Conservation (phyloP, 768 basidiomycete genomes). For the Serendipita sp. region DNA sequence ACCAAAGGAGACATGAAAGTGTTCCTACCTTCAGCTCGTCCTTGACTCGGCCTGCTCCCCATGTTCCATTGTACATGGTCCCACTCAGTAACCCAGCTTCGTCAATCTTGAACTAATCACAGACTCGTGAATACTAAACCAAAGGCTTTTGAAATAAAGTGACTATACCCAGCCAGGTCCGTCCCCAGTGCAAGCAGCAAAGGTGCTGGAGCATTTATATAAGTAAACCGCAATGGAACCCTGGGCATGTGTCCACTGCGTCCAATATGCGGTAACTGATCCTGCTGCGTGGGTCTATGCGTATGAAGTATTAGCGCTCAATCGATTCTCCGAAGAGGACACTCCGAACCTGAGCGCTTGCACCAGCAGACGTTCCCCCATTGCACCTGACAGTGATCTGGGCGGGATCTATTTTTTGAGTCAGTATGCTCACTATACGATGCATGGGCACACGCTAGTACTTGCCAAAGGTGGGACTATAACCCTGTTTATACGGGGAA, state of each 20-base stretch:
- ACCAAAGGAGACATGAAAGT: too few relatives aligned
- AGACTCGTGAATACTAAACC: not conserved
- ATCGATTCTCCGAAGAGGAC: too few relatives aligned
- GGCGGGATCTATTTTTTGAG: not conserved
- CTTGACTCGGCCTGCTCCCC: slow-evolving; percentile 11
- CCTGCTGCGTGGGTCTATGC: slow-evolving; percentile 1
- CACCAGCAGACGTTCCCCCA: slow-evolving; percentile 7
- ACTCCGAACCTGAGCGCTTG: not conserved
- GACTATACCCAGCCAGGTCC: not conserved
- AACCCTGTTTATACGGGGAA: not conserved
- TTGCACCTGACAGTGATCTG: slow-evolving; percentile 7
- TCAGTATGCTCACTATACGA: too few relatives aligned
- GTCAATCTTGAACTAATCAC: slow-evolving; percentile 9
- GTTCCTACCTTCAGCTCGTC: not conserved
- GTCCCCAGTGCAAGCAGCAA: not conserved
- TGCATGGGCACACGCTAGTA: not conserved
- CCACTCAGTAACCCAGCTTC: slow-evolving; percentile 9
- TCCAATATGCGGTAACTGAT: slow-evolving; percentile 7
- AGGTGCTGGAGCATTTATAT: not conserved
- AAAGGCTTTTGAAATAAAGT: not conserved
- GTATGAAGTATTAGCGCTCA: too few relatives aligned
- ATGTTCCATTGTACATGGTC: slow-evolving; percentile 10
- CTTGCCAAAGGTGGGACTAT: not conserved
- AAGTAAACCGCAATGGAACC: slow-evolving; percentile 10
- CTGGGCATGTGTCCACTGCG: slow-evolving; percentile 12